Base-by-base conservation (phyloP, 257 asterid species). In the Petunia axillaris region DNA sequence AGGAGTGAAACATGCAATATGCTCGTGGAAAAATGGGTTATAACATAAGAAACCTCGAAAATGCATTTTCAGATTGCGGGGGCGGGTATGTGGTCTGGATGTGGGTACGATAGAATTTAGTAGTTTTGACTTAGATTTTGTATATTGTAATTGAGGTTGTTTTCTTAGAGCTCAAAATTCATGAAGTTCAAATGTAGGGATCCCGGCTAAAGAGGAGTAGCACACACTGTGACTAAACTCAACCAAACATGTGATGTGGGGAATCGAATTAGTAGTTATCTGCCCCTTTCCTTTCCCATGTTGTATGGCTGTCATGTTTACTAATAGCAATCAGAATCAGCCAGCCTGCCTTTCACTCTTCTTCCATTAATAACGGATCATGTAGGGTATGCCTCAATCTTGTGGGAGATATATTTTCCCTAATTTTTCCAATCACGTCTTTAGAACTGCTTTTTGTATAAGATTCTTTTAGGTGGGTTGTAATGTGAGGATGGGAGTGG, bases 281-380 rank as follows among this genome's bases (percentile, higher is more conserved):
- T 50, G 7, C 63, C 46, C 25, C 77, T 25, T 66, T 48, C 1
- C 25, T 11, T 50, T 73, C 44, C 46, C 36, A 36, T 11, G 5
- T 73, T 73, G 63, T 73, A 3, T 48, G 63, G 63, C 6, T 1
- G 4, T 50, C 78, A 25, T 25, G 25, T 25, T 25, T 25, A 52
- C 44, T 7, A 58, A 13, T 50, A 16, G 48, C 1, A 6, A 50
- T 36, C 50, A 62, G 25, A 73, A 50, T 52, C 63, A 52, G 39
- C 78, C 78, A 73, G 63, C 46, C 63, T 50, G 78, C 63, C 63
- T 15, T 52, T 2, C 11, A 52, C 3, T 52, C 15, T 5, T 8
- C 57, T 73, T 50, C 63, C 78, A 73, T 73, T 73, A 73, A 50
- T 50, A 50, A 8, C 52, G 78, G 78, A 73, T 73, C 63, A 50